Base-by-base conservation (phyloP, 441 rosid genomes). In the Mallotus repandus region DNA sequence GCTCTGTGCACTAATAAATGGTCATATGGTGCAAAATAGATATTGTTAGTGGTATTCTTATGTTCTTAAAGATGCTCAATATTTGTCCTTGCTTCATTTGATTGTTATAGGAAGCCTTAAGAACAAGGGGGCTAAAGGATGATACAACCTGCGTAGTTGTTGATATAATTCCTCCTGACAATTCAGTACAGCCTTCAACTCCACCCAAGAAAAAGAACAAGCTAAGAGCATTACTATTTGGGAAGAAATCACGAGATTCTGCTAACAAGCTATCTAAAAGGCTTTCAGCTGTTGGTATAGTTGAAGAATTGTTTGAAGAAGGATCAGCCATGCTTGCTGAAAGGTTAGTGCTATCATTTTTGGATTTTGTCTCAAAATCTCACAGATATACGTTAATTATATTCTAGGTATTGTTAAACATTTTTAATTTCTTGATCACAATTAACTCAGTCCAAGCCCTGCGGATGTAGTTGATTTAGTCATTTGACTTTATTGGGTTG, bases 271-370 rank as follows among this genome's bases (percentile, higher is more conserved):
- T 77, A 72, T 81, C 94, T 1, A 90, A 91, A 76, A 90, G 83
- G 83, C 89, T 90, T 56, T 88, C 94, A 1, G 80, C 89, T 67
- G 82, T 88, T 0, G 90, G 87, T 54, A 82, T 90, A 14, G 98
- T 94, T 11, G 98, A 94, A 85, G 98, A 92, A 78, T 84, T 94
- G 22, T 94, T 91, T 69, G 98, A 94, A 83, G 98, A 94, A 87
- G 97, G 97, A 68, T 94, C 97, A 0, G 98, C 97, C 19, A 90
- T 94, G 91, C 91, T 94, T 1, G 87, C 90, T 18, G 98, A 94
- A 85, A 90, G 97, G 98, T 94, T 66, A 68, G 80, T 74, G 16
- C 66, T 78, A 63, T 25, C 55, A 52, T n/a, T 35, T 52, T 29
- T 69, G 49, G 50, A 41, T 69, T 22, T 3, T 19, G 5, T 25